These are phyloP conservation scores for Pseudogymnoascus verrucosus DNA, from an alignment of 2,329 filamentous ascomycete species.

Conservation along the genomic window DNA sequence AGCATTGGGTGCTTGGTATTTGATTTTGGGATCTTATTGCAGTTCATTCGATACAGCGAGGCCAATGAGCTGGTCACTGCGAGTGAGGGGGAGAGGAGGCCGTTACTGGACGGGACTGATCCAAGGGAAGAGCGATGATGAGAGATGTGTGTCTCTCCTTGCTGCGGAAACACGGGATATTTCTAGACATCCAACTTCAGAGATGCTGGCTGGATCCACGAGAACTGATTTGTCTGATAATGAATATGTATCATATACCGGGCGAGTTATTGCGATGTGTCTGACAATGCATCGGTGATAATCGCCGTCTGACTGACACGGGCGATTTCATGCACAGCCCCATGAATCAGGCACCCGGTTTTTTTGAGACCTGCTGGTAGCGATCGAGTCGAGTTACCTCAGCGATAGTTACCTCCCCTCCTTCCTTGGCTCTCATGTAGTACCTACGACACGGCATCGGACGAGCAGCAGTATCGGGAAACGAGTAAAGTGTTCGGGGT, in stretches of 20 bases:
- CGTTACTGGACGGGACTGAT: not conserved
- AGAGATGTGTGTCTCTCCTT: not conserved
- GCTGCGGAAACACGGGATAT: not conserved
- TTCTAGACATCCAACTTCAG: not conserved
- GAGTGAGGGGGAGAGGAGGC: conserved; percentile 7
- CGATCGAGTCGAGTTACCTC: not conserved
- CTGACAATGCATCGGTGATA: not conserved
- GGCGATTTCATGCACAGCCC: not conserved
- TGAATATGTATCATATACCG: not conserved
- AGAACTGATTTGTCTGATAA: not conserved
- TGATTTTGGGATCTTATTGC: conserved; percentile 78
- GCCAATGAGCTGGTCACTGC: not conserved
- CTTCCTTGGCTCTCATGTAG: not conserved
- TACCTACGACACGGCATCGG: not conserved
- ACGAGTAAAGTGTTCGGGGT: not conserved
- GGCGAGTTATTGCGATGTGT: not conserved
- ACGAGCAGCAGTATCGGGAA: not conserved
- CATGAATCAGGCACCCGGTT: not conserved
- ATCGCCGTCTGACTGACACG: not conserved
- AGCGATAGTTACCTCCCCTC: not conserved
- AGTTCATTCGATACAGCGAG: conserved; percentile 75
- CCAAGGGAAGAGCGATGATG: not conserved
- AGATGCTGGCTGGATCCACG: not conserved
- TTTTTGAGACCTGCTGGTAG: not conserved
- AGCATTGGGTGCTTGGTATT: conserved; percentile 80